These are phyloP conservation scores for Veloboletus limbatus DNA, from an alignment of 1,284 basidiomycete species.

Conservation along the genomic window DNA sequence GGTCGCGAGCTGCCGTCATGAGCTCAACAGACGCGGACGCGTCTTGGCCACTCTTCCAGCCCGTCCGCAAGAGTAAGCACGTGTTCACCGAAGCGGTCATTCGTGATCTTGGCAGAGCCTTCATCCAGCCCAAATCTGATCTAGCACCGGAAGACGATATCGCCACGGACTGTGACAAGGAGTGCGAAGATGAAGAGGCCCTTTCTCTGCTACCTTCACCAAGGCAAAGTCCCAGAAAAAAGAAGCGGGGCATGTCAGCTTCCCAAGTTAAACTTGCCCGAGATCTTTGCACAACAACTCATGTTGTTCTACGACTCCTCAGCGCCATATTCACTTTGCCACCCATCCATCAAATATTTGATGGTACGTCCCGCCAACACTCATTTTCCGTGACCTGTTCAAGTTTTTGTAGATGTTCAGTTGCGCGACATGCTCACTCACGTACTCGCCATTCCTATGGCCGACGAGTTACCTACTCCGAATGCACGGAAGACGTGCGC, in stretches of 20 bases:
- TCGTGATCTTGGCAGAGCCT: constrained; percentile 60
- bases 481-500: constrained; percentile 82
- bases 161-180: constrained; percentile 20
- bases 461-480: constrained; percentile 64
- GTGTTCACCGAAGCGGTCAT: constrained; percentile 52
- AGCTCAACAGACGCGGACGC: constrained; percentile 52
- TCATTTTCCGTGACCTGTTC: constrained; percentile 2
- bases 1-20: constrained; percentile 51
- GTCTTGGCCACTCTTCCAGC: constrained; percentile 68
- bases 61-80: constrained; percentile 51
- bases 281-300: constrained; percentile 68
- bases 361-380: constrained; percentile 42
- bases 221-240: constrained; percentile 54
- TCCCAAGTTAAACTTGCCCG: constrained; percentile 74
- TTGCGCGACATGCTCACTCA: constrained; percentile 57
- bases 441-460: constrained; percentile 67
- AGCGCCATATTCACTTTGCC: constrained; percentile 56
- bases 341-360: constrained; percentile 56
- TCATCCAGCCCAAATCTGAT: constrained; percentile 51
- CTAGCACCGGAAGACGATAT: constrained; percentile 29
- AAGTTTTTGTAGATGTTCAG: constrained; percentile 48
- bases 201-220: constrained; percentile 49
- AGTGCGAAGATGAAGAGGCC: constrained; percentile 28
- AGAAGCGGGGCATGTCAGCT: constrained; percentile 66
- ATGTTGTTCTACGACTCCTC: constrained; percentile 65